Evolutionary conservation across 1,284 basidiomycete species (phyloP).

Genomic region (Cutaneotrichosporon sp.): DNA sequence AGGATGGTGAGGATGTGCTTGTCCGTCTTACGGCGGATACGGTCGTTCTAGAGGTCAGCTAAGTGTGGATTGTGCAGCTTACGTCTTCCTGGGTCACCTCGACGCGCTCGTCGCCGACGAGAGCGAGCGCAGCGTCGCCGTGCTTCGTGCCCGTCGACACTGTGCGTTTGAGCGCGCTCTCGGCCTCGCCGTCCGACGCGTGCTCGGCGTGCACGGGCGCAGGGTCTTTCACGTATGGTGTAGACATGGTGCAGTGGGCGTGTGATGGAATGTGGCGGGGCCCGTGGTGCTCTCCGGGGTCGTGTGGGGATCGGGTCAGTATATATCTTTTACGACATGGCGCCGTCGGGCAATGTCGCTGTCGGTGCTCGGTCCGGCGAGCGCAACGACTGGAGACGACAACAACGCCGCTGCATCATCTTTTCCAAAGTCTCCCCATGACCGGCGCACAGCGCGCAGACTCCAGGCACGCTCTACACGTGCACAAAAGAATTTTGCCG

Average conservation of each 20-base stretch:
- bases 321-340: background rate
- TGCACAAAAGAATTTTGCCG: background rate
- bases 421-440: no score
- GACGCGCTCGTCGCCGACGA: conserved; percentile 14
- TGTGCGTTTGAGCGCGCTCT: background rate
- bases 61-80: background rate
- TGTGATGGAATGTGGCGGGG: background rate
- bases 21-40: conserved; percentile 28
- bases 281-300: conserved; percentile 2
- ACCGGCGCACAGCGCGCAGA: no score
- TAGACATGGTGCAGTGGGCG: background rate
- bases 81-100: conserved; percentile 15
- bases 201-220: conserved; percentile 1
- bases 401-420: no score
- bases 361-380: background rate
- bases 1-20: conserved; percentile 26
- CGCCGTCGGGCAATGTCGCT: background rate
- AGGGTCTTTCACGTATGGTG: conserved; percentile 1
- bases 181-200: background rate
- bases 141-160: conserved; percentile 10
- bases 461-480: no score
- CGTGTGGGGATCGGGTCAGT: background rate
- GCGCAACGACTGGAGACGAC: background rate
- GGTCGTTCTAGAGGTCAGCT: conserved; percentile 13
- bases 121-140: conserved; percentile 22